Base-by-base conservation (phyloP, 805 yeast species). In the Saturnispora serradocipensis region DNA sequence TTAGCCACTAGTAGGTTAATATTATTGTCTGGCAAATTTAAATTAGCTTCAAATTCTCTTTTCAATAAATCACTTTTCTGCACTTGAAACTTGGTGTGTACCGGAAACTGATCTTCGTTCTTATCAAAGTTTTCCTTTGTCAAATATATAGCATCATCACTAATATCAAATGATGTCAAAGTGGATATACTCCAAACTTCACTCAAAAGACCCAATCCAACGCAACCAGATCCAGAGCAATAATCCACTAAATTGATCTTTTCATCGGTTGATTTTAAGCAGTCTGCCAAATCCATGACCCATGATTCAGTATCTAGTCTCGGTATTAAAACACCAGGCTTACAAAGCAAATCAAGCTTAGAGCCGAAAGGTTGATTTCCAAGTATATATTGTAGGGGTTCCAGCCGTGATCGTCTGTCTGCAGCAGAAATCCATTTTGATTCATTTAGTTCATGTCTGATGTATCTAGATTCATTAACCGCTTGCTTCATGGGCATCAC, bases 231-330 rank as follows among this genome's bases (percentile, higher is more conserved):
- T 0, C 97, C 97, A 0, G 96, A 78, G 57, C 97, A 89, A 27
- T 87, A 71, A 67, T 90, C 97, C 8, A 85, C 55, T 24, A 49
- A 25, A 28, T 35, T 44, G 48, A 3, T 51, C 3, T 40, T 18
- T n/a, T 51, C 32, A 24, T 43, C 9, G 24, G 16, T 38, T 22
- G 27, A 27, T 5, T 46, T 49, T 16, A 58, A 46, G 1, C 60
- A 48, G 7, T 54, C 28, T 8, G 70, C 65, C 20, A 85, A 62
- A 50, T 72, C 73, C 28, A 69, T 35, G 9, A 77, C 71, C 97
- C 97, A 91, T 61, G 88, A 96, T 64, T 91, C 98, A 0, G 99
- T 91, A 63, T 91, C 99, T 85, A 91, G 82, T 47, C 99, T 68
- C 0, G 99, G 98, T 27, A 91, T 90, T 54, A 91, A 68, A 2